Evolutionary conservation across 306 rosid species (phyloP).

Genomic region (Casuarina equisetifolia): DNA sequence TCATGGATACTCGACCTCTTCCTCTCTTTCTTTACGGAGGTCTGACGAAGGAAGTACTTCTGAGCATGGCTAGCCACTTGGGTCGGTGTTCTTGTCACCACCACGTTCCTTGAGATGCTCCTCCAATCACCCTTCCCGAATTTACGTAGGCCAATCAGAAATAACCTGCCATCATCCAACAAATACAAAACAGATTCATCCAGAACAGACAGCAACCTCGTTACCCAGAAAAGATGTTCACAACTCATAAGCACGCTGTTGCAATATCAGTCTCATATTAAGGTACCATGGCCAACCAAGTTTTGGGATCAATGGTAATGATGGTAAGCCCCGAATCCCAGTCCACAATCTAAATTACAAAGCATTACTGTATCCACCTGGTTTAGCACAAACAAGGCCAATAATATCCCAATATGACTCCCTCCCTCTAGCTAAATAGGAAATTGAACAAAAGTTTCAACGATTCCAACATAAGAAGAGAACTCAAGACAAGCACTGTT

Average conservation of each 20-base stretch:
- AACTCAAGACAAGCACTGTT: background rate
- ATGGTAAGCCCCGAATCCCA: background rate
- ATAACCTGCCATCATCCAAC: constrained; percentile 42
- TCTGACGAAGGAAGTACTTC: constrained; percentile 81
- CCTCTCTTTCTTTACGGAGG: constrained; percentile 70
- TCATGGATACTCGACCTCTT: constrained; percentile 94
- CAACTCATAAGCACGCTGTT: too few relatives aligned
- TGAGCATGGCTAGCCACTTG: constrained; percentile 99
- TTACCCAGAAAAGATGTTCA: too few relatives aligned
- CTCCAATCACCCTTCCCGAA: constrained; percentile 99
- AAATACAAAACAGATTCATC: background rate
- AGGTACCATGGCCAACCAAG: background rate
- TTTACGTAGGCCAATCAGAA: constrained; percentile 60
- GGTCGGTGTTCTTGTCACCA: constrained; percentile 84
- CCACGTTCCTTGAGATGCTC: constrained; percentile 87
- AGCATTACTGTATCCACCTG: background rate
- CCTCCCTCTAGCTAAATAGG: background rate
- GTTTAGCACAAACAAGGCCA: background rate
- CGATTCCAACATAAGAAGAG: too few relatives aligned
- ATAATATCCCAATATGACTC: background rate
- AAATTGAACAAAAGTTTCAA: background rate
- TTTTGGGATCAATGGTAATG: background rate
- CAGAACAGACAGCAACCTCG: background rate
- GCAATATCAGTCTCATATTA: background rate
- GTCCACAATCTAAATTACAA: background rate